A percentile compares a stretch with the other conserved stretches of the same genome.
phyloP scores from a whole-genome alignment of 1,284 basidiomycete species.

The Sphaerobolus stellatus region DNA sequence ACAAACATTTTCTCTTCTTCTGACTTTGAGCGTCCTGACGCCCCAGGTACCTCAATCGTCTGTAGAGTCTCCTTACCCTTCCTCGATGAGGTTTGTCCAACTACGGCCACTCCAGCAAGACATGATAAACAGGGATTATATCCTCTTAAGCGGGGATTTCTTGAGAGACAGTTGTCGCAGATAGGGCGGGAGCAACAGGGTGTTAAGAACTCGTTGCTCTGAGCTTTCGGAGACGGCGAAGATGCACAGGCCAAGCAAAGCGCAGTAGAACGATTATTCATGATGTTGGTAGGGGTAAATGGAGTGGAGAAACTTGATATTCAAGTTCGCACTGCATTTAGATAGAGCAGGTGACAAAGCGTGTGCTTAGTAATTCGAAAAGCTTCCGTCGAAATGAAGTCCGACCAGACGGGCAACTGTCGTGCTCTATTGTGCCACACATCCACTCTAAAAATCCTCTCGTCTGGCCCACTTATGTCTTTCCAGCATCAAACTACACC shows the following conservation, averaged over 20 bases:
- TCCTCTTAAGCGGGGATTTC: conserved; percentile 57
- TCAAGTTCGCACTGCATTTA: too few relatives aligned
- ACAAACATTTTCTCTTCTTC: conserved; percentile 61
- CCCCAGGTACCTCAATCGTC: conserved; percentile 5
- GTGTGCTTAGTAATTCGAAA: too few relatives aligned
- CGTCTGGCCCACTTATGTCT: too few relatives aligned
- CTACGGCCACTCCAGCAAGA: conserved; percentile 53
- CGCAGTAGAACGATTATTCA: too few relatives aligned
- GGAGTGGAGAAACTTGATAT: too few relatives aligned
- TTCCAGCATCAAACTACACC: too few relatives aligned
- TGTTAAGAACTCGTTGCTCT: conserved; percentile 43
- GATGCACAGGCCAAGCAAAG: conserved; percentile 68
- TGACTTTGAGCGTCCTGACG: neutral
- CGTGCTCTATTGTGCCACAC: too few relatives aligned
- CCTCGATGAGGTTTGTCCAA: conserved; percentile 29
- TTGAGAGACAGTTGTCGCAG: conserved; percentile 50
- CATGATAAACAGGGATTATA: conserved; percentile 68
- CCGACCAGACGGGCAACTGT: too few relatives aligned
- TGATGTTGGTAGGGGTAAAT: too few relatives aligned
- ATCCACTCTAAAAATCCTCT: too few relatives aligned
- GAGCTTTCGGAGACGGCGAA: conserved; percentile 46
- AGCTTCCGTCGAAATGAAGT: too few relatives aligned
- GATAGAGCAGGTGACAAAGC: too few relatives aligned
- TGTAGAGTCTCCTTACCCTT: neutral
- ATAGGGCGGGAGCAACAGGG: conserved; percentile 60